Evolutionary conservation across 2,329 filamentous ascomycete genomes (phyloP).

Genomic region (Aspergillus versicolor): DNA sequence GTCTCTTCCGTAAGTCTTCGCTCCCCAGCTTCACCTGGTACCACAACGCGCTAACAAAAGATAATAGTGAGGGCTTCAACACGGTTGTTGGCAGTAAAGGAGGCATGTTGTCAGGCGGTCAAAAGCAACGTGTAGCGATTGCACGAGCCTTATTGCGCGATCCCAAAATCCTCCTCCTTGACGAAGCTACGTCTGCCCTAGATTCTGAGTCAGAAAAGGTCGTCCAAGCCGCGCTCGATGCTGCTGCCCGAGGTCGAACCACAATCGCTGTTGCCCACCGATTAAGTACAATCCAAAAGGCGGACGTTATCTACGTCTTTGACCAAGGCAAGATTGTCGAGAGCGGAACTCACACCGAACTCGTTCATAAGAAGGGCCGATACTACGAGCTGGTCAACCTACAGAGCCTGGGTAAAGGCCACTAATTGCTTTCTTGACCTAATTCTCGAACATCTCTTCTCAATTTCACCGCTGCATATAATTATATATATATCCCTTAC

Average conservation of each 20-base stretch:
- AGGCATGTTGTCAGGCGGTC: slow-evolving; percentile 79
- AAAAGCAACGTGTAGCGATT: slow-evolving; percentile 93
- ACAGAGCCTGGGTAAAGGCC: slow-evolving; percentile 69
- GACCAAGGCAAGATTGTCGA: slow-evolving; percentile 86
- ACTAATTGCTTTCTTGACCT: slow-evolving; percentile 18
- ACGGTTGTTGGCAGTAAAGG: slow-evolving; percentile 88
- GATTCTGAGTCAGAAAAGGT: slow-evolving; percentile 53
- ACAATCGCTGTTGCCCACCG: slow-evolving; percentile 95
- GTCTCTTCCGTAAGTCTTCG: slow-evolving; percentile 63
- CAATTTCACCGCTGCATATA: slow-evolving; percentile 1
- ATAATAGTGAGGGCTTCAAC: slow-evolving; percentile 68
- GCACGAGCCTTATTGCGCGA: slow-evolving; percentile 87
- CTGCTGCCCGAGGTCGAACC: slow-evolving; percentile 77
- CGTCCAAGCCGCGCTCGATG: slow-evolving; percentile 71
- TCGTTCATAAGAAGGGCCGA: slow-evolving; percentile 68
- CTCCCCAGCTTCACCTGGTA: neutral
- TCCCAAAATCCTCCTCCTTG: slow-evolving; percentile 80
- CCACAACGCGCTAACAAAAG: slow-evolving; percentile 18
- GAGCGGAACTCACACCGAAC: slow-evolving; percentile 72
- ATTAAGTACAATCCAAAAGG: slow-evolving; percentile 88
- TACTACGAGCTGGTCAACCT: slow-evolving; percentile 79
- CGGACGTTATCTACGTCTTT: slow-evolving; percentile 95
- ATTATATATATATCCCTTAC: neutral
- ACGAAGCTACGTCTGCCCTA: slow-evolving; percentile 66
- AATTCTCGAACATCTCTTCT: slow-evolving; percentile 3